Evolutionary conservation across 495 filamentous ascomycete genomes (phyloP), one percentile per base, ranked within the genome.

Genomic region (Poronia punctata): DNA sequence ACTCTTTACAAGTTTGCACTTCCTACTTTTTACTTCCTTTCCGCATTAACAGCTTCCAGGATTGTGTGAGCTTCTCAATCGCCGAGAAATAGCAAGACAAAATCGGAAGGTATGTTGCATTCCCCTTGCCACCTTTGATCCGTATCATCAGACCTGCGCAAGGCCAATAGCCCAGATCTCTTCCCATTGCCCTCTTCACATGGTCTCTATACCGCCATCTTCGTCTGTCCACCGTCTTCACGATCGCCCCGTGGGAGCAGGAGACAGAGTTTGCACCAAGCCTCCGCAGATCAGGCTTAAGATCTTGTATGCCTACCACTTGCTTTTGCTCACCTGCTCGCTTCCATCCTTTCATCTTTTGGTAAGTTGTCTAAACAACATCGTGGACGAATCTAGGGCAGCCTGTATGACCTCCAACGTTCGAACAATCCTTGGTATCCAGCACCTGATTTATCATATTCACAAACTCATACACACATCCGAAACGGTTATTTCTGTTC

Each of bases 291-390:
- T 53, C 47, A 45, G 44, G 34, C 40, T 43, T 33, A 43, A 45
- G 51, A 45, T 51, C 48, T 55, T 50, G 42, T 54, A 58, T 54
- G 54, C 38, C 48, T 54, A 58, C 43, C 37, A 15, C 6, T 47
- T 45, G 42, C 43, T 44, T 48, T 52, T 54, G 54, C 46, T 55
- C 43, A 38, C 32, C 48, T 45, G 23, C 26, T 50, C 38, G 20
- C 35, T 43, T 42, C 45, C 21, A 7, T n/a, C 26, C 35, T 38
- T 21, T 22, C 23, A 17, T 27, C 39, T 55, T 53, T 53, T 53
- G 52, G 55, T 43, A 45, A 40, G 55, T 59, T 10, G 27, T 30
- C n/a, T n/a, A n/a, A n/a, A n/a, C n/a, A n/a, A n/a, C n/a, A n/a
- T n/a, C n/a, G n/a, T n/a, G n/a, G n/a, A n/a, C n/a, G n/a, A n/a